Base-by-base conservation (phyloP, 2,329 filamentous ascomycete genomes). In the Ophiostoma pallidulum region DNA sequence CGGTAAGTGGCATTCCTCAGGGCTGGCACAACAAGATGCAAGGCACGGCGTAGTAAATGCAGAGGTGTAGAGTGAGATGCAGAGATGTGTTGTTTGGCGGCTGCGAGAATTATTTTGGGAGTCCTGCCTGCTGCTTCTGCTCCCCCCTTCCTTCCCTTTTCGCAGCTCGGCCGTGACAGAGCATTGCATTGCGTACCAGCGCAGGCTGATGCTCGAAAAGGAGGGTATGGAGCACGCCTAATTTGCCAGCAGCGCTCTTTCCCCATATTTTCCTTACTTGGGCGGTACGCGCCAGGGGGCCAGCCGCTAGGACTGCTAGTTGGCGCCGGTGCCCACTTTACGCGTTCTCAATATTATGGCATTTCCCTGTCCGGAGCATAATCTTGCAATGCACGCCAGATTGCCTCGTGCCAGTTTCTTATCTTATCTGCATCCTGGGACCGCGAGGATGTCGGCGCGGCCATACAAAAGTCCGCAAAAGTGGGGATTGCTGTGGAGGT, bases 211-310 rank as follows among this genome's bases (percentile, higher is more conserved):
- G 36, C 35, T 28, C 28, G 31, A 45, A 49, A 46, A 46, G 42
- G 42, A 49, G 42, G 43, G 28, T n/a, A 39, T 13, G 41, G 20
- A 43, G 31, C 32, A 9, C 20, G 18, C 31, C 39, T 29, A 50
- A 49, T 49, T 49, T 43, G 45, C 39, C 45, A 41, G 32, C 18
- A 10, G 20, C 12, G 31, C 37, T 36, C 41, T 13, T 49, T 45
- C 47, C 41, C 47, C 47, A 41, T 32, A 14, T 43, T 45, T 45
- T 19, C 32, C 38, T 19, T 36, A 41, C 38, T 44, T 45, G 41
- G 43, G 48, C 48, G 48, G 39, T 47, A 47, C 48, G 48, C 40
- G 40, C 44, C 48, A 50, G 48, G 48, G 48, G 48, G n/a, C n/a
- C n/a, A n/a, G n/a, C n/a, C n/a, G n/a, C n/a, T n/a, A n/a, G n/a